phyloP scores from a whole-genome alignment of 2,329 filamentous ascomycete genomes.

The Diplodia intermedia region DNA sequence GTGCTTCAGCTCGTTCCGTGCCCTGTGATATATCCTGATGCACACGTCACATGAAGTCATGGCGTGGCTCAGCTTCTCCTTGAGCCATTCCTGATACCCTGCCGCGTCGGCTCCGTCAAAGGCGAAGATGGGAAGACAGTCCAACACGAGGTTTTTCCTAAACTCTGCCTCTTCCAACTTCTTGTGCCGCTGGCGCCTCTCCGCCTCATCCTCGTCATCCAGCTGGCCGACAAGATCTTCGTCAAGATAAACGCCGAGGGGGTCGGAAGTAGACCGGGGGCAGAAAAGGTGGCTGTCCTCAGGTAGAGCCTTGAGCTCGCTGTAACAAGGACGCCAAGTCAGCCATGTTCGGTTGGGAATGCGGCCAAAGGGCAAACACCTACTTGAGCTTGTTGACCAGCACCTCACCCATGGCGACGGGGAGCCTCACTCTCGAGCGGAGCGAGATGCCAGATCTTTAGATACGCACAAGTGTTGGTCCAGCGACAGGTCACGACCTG shows the following conservation, averaged over 20 bases:
- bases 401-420: constrained; percentile 26
- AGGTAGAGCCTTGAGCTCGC: constrained; percentile 48
- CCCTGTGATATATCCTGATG: constrained; percentile 57
- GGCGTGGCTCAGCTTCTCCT: constrained; percentile 49
- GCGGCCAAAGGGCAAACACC: not conserved
- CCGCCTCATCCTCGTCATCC: constrained; percentile 40
- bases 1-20: constrained; percentile 49
- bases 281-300: constrained; percentile 57
- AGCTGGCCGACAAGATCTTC: constrained; percentile 51
- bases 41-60: constrained; percentile 59
- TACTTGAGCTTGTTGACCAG: constrained; percentile 32
- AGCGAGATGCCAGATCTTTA: not conserved
- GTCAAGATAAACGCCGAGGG: constrained; percentile 50
- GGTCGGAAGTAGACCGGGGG: constrained; percentile 48
- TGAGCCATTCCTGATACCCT: constrained; percentile 51
- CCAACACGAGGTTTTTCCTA: constrained; percentile 51
- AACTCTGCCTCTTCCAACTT: constrained; percentile 49
- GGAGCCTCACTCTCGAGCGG: not conserved
- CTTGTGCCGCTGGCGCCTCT: constrained; percentile 41
- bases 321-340: constrained; percentile 32
- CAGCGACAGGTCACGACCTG: not conserved
- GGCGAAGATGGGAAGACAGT: constrained; percentile 55
- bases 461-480: not conserved
- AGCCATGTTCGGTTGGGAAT: not conserved
- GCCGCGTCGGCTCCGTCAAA: constrained; percentile 57